These are phyloP conservation scores for Bruguiera gymnorhiza DNA, from an alignment of 345 rosid genomes.

Conservation along the genomic window DNA sequence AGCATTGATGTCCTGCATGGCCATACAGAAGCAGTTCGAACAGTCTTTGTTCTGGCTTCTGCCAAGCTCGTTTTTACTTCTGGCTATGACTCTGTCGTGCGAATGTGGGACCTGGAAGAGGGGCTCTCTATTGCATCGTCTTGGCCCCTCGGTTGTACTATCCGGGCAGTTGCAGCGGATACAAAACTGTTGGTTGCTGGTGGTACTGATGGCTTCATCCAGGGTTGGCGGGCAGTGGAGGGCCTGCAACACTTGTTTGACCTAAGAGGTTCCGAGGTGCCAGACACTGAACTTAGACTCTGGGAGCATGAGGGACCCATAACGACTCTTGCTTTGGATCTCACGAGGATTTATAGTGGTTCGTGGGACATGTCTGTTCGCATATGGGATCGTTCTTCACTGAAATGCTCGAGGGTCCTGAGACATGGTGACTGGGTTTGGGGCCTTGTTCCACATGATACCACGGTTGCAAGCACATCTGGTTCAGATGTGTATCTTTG, in stretches of 20 bases:
- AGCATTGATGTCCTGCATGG: constrained; percentile 67
- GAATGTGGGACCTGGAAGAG: constrained; percentile 90
- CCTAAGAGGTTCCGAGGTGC: constrained; percentile 47
- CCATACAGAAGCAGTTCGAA: constrained; percentile 74
- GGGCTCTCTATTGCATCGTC: constrained; percentile 70
- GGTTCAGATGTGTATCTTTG: constrained; percentile 88
- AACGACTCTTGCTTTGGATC: constrained; percentile 73
- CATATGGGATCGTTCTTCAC: constrained; percentile 70
- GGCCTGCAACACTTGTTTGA: constrained; percentile 63
- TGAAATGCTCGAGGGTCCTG: constrained; percentile 61
- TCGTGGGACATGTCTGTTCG: constrained; percentile 97
- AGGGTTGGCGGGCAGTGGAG: constrained; percentile 76
- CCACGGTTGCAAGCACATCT: constrained; percentile 53
- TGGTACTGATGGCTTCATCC: constrained; percentile 88
- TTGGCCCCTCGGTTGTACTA: constrained; percentile 74
- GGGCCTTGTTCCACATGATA: constrained; percentile 73
- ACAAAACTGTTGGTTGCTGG: constrained; percentile 77
- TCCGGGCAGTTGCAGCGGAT: constrained; percentile 79
- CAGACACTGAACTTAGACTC: constrained; percentile 52
- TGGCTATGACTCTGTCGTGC: constrained; percentile 75
- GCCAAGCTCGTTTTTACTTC: constrained; percentile 78
- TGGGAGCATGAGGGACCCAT: constrained; percentile 93
- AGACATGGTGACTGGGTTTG: constrained; percentile 93
- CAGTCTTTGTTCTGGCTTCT: constrained; percentile 66
- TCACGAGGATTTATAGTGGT: constrained; percentile 62